A percentile compares a stretch with the other conserved stretches of the same genome.
phyloP scores from a whole-genome alignment of 331 rosid species.

The Quercus tomentella region DNA sequence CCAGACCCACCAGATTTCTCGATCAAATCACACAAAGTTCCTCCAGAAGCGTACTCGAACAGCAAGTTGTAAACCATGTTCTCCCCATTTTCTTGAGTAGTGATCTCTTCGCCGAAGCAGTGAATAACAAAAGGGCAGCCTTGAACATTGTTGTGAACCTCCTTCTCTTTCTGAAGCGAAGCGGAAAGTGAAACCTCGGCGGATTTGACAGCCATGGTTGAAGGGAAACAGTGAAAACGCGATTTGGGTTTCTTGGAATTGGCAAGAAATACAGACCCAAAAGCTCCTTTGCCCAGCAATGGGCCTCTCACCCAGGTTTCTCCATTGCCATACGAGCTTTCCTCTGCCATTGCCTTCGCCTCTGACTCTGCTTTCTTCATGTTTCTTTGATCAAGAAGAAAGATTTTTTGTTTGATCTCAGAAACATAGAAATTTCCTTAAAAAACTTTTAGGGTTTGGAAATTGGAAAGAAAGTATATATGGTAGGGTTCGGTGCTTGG shows the following conservation, averaged over 20 bases:
- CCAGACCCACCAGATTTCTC: background rate
- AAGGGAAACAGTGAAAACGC: background rate
- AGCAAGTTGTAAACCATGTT: slow-evolving; percentile 21
- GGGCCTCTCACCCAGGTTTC: slow-evolving; percentile 1
- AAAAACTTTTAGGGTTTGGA: no score
- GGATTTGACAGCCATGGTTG: slow-evolving; percentile 31
- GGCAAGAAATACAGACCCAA: slow-evolving; percentile 4
- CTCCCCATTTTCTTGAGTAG: background rate
- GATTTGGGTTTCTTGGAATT: background rate
- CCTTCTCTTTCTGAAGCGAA: slow-evolving; percentile 18
- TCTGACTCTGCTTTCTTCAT: slow-evolving; percentile 4
- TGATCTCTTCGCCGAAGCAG: slow-evolving; percentile 17
- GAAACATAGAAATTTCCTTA: no score
- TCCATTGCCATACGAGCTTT: background rate
- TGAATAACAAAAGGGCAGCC: slow-evolving; percentile 9
- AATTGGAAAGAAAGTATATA: no score
- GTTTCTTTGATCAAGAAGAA: background rate
- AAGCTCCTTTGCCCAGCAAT: slow-evolving; percentile 5
- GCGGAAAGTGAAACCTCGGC: background rate
- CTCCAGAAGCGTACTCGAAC: slow-evolving; percentile 30
- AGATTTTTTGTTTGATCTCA: no score
- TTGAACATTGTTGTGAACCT: background rate
- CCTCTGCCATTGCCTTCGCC: background rate
- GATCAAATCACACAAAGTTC: slow-evolving; percentile 10
- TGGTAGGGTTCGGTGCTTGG: no score